These are phyloP conservation scores for Pinus albicaulis DNA, from an alignment of 75 land plant species.

Conservation along the genomic window DNA sequence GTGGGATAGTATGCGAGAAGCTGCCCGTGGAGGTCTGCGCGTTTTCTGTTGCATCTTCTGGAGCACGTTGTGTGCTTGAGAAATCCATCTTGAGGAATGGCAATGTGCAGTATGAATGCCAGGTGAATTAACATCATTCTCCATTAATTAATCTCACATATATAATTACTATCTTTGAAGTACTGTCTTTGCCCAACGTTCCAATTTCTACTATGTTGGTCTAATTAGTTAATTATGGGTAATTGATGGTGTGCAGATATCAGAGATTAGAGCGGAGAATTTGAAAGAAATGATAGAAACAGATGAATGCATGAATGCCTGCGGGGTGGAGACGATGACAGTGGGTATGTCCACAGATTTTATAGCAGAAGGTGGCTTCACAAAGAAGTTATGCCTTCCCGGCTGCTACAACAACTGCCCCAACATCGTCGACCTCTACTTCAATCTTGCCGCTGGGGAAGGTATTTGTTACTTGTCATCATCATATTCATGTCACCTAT, in stretches of 20 bases:
- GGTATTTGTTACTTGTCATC: constrained; percentile 17
- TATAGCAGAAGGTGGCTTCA: constrained; percentile 38
- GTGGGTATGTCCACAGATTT: constrained; percentile 66
- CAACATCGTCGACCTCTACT: constrained; percentile 66
- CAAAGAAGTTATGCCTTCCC: constrained; percentile 47
- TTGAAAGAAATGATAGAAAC: constrained; percentile 52
- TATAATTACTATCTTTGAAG: too few relatives aligned
- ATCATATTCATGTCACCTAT: too few relatives aligned
- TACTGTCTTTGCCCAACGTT: too few relatives aligned
- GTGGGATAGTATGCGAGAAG: constrained; percentile 29
- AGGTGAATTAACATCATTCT: background rate
- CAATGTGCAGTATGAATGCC: constrained; percentile 33
- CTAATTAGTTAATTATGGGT: too few relatives aligned
- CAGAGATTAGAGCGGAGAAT: constrained; percentile 43
- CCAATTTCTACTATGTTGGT: too few relatives aligned
- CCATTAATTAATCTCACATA: too few relatives aligned
- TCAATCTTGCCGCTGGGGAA: constrained; percentile 69
- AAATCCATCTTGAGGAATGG: constrained; percentile 19
- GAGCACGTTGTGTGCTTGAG: constrained; percentile 59
- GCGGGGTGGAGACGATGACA: constrained; percentile 54
- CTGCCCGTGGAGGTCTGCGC: constrained; percentile 44
- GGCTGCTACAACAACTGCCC: constrained; percentile 58
- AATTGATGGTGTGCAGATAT: constrained; percentile 19
- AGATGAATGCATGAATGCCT: constrained; percentile 45
- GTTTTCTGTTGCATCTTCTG: constrained; percentile 53